Evolutionary conservation across 768 basidiomycete genomes (phyloP).

Genomic region (Lanmaoa pseudosensibilis): DNA sequence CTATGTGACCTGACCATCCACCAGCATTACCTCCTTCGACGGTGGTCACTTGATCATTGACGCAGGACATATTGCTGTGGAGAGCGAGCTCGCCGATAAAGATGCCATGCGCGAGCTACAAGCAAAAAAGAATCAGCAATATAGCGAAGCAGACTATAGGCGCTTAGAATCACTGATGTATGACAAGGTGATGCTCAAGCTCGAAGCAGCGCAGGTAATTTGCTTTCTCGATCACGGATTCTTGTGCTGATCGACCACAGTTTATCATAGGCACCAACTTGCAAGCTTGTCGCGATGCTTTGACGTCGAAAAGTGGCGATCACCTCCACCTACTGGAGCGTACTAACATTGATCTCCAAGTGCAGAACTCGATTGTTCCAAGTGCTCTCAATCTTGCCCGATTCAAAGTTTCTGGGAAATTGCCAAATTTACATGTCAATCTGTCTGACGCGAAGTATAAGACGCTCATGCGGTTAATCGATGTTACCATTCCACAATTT

Average conservation of each 20-base stretch:
- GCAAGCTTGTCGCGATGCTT: constrained; percentile 76
- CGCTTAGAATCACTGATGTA: constrained; percentile 93
- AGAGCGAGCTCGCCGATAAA: constrained; percentile 87
- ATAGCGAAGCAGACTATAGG: constrained; percentile 83
- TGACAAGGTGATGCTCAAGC: constrained; percentile 78
- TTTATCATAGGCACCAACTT: constrained; percentile 88
- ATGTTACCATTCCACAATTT: constrained; percentile 86
- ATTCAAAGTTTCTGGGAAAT: constrained; percentile 86
- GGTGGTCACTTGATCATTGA: constrained; percentile 91
- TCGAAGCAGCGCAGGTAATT: constrained; percentile 85
- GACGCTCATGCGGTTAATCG: constrained; percentile 87
- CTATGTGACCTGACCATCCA: constrained; percentile 7
- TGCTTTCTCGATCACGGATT: neutral
- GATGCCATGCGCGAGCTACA: constrained; percentile 73
- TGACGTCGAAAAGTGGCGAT: constrained; percentile 55
- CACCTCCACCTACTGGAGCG: constrained; percentile 88
- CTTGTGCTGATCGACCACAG: constrained; percentile 41
- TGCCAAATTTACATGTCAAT: constrained; percentile 88
- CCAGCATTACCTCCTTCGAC: constrained; percentile 69
- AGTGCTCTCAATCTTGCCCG: constrained; percentile 76
- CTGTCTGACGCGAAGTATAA: constrained; percentile 90
- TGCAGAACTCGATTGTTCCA: constrained; percentile 92
- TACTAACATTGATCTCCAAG: constrained; percentile 83
- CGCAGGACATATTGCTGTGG: constrained; percentile 94
- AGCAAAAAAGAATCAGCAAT: constrained; percentile 79